Base-by-base conservation (phyloP, 768 basidiomycete genomes). In the Daedaleopsis nitida region DNA sequence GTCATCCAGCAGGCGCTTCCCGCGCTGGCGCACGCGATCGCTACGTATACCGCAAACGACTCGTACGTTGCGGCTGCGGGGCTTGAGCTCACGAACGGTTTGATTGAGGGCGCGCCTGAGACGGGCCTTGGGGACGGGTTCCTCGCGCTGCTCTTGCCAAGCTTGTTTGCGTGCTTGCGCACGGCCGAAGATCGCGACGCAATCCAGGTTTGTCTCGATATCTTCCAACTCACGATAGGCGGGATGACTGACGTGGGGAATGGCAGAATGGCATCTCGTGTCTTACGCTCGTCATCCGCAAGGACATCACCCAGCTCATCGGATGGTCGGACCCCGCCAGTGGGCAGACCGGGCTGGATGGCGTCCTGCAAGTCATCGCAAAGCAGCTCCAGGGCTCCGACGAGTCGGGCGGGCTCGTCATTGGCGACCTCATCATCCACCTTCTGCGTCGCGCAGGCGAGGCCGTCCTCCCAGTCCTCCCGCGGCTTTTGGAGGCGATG, bases 381-480 rank as follows among this genome's bases (percentile, higher is more conserved):
- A 86, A 84, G 63, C 83, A 92, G 48, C 78, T 99, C 27, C 83
- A 86, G 58, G 84, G 80, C 61, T 86, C 91, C 64, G 91, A 94
- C 63, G 97, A 99, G 73, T 90, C 95, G 0, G 94, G 91, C 43
- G 96, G 96, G 11, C 83, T 98, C 21, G 89, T 91, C 55, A 89
- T 98, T 50, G 97, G 97, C 19, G 96, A 98, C 69, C 80, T 99
- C 45, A 91, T 99, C 70, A 92, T 98, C 65, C 95, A 98, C 68
- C 79, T 98, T 24, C 79, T 99, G 52, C 83, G 96, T 24, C 87
- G 85, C 63, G 91, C 92, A 0, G 93, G 93, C 13, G 85, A 88
- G 13, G 78, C 87, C 1, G 83, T 98, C 19, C 79, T 91, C 0
- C 88, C 95, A 1, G 92, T 95, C 7, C 82, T 98, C 17, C 93